A percentile compares a stretch with the other conserved stretches of the same genome.
These are phyloP conservation scores for Auricularia sp. DNA, from an alignment of 768 basidiomycete species.

Conservation along the genomic window DNA sequence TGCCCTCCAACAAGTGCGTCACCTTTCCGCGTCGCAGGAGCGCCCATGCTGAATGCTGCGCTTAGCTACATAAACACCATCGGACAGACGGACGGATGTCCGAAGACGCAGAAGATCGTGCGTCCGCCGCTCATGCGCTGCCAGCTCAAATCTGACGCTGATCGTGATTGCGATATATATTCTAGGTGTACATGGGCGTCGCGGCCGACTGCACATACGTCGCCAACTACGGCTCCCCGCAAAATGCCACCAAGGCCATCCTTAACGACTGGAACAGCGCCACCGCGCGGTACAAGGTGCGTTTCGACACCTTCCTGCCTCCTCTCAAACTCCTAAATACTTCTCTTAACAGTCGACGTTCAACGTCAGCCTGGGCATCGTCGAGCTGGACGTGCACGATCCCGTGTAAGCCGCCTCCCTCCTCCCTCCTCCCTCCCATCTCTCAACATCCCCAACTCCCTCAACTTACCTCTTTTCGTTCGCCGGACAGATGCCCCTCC, in stretches of 20 bases:
- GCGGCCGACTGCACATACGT: constrained; percentile 82
- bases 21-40: constrained; percentile 17
- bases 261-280: constrained; percentile 74
- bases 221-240: constrained; percentile 45
- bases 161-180: not conserved
- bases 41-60: constrained; percentile 28
- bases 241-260: constrained; percentile 64
- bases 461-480: not conserved
- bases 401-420: constrained; percentile 26
- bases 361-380: constrained; percentile 75
- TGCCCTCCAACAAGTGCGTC: constrained; percentile 10
- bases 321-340: constrained; percentile 7
- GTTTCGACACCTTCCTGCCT: constrained; percentile 2
- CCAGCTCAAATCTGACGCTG: constrained; percentile 11
- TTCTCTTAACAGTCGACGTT: constrained; percentile 45
- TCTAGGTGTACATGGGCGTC: constrained; percentile 61
- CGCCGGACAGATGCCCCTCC: constrained; percentile 45
- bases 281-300: constrained; percentile 57
- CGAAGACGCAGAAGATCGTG: constrained; percentile 58
- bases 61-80: constrained; percentile 61
- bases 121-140: constrained; percentile 22
- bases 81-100: constrained; percentile 61
- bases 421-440: too few species aligned
- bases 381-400: constrained; percentile 66
- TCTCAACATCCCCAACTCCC: too few species aligned